phyloP scores from a whole-genome alignment of 2,329 filamentous ascomycete species.

The Paecilomyces fulvus region DNA sequence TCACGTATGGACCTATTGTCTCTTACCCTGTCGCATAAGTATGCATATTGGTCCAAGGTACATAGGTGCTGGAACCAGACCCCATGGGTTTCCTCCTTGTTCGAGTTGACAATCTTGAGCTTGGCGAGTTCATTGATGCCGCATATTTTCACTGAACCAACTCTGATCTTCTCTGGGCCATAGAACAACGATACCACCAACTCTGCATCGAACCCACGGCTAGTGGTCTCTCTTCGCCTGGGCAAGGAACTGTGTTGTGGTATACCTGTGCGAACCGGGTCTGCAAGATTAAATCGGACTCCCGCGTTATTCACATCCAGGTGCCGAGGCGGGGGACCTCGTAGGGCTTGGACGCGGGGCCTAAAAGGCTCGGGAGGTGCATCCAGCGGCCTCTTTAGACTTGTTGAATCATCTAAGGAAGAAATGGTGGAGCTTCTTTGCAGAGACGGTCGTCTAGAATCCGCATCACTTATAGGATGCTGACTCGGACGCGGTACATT shows the following conservation, averaged over 20 bases:
- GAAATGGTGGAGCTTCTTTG: neutral
- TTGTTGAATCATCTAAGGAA: neutral
- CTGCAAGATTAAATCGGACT: neutral
- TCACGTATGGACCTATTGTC: neutral
- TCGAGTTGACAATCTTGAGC: conserved; percentile 12
- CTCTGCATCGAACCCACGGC: too few species aligned
- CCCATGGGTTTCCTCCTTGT: conserved; percentile 9
- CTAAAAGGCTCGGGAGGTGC: neutral
- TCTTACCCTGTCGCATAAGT: conserved; percentile 20
- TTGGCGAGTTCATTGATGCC: conserved; percentile 10
- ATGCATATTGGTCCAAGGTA: conserved; percentile 17
- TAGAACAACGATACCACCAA: conserved; percentile 15
- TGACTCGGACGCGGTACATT: neutral
- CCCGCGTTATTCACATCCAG: neutral
- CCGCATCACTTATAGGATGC: neutral
- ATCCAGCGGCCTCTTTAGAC: neutral
- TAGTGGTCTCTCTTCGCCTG: too few species aligned
- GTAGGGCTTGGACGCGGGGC: neutral
- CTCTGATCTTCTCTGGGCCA: conserved; percentile 17
- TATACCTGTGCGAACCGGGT: too few species aligned
- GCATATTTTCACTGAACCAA: conserved; percentile 24
- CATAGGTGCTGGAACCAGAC: conserved; percentile 27
- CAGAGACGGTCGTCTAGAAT: neutral
- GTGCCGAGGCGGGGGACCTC: neutral
- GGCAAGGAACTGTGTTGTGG: neutral